Evolutionary conservation across 1,284 basidiomycete species (phyloP).

Genomic region (Cystobasidium pallidum): DNA sequence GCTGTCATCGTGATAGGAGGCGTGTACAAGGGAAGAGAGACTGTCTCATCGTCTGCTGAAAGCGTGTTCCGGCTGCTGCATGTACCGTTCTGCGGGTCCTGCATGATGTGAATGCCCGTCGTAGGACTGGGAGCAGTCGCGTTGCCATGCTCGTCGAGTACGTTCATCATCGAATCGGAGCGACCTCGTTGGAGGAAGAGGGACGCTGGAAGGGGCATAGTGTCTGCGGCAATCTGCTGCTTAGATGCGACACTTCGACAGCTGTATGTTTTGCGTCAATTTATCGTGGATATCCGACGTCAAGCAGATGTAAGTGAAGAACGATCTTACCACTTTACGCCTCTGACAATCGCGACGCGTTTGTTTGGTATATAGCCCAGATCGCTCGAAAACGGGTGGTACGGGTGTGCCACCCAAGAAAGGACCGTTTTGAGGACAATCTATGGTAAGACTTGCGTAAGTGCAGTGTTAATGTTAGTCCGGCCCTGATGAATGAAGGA

Average conservation of each 20-base stretch:
- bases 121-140: not conserved
- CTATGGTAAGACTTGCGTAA: not conserved
- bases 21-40: conserved; percentile 11
- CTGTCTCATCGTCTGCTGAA: not conserved
- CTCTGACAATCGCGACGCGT: conserved; percentile 27
- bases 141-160: conserved; percentile 13
- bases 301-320: not conserved
- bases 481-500: not conserved
- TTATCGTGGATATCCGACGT: too few species aligned
- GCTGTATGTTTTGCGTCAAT: too few species aligned
- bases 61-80: not conserved
- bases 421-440: too few species aligned
- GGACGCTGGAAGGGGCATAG: conserved; percentile 32
- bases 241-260: too few species aligned
- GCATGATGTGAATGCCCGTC: not conserved
- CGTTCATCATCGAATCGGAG: conserved; percentile 11
- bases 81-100: not conserved
- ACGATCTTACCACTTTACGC: not conserved
- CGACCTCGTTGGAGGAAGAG: conserved; percentile 34
- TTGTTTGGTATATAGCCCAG: too few species aligned
- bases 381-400: too few species aligned
- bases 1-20: conserved; percentile 27
- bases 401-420: too few species aligned
- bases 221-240: too few species aligned
- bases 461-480: not conserved